Base-by-base conservation (phyloP, 2,329 filamentous ascomycete genomes). In the Nigrospora sphaerica region DNA sequence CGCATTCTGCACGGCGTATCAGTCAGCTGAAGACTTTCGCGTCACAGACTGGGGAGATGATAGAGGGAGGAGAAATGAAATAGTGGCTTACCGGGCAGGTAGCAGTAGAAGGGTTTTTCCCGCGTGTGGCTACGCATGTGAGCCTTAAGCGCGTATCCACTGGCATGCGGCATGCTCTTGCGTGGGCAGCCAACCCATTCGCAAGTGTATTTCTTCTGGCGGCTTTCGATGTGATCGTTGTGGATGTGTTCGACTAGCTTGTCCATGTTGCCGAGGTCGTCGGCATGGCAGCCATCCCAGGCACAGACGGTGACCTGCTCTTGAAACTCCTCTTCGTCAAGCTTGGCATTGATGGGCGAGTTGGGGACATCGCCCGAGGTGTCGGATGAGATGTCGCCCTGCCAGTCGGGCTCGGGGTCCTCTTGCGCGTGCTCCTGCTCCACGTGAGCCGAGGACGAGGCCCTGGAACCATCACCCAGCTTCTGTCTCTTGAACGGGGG, bases 101-200 rank as follows among this genome's bases (percentile, higher is more conserved):
- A 88, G 67, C 93, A 98, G 70, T 95, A 96, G 63, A 97, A 97
- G 0, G 93, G 93, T 70, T 98, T 98, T 74, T 98, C 93, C 61
- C 93, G 81, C 2, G 93, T 98, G 65, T 98, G 93, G 63, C 91
- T 96, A 56, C 93, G 78, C 91, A 98, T 95, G 62, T 98, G 93
- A 11, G 93, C 93, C 64, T 95, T 91, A 53, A 98, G 72, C 5
- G 93, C 93, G 69, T 98, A 98, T 3, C 89, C 93, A 59, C 90
- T 95, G 1, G 92, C 92, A 68, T 98, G 93, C 16, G 88, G 83
- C 67, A 93, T 82, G 49, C 90, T 89, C 70, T 95, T 97, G 51
- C 91, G 74, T 45, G 76, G 78, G 64, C 93, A 98, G 54, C 92
- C 92, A 49, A 80, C 81, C 93, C 93, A 98, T 68, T 97, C 92